Percentiles rank a stretch among this genome's conserved stretches.
Evolutionary conservation across 495 filamentous ascomycete genomes (phyloP).

Genomic region (Thermochaetoides thermophila): DNA sequence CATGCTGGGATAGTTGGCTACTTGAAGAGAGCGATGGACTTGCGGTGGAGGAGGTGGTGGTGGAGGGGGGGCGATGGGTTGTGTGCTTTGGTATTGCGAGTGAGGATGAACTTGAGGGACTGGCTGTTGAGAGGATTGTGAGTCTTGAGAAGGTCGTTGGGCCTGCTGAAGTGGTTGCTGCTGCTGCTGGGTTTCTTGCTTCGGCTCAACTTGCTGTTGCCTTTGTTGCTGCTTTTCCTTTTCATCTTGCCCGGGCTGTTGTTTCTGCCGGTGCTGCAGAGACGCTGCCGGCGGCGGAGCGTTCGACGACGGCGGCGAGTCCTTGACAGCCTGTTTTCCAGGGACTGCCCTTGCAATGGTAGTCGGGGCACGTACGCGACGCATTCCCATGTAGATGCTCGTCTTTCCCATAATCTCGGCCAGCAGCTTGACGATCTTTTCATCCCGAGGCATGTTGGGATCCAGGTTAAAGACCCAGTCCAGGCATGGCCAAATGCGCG

Average conservation of each 20-base stretch:
- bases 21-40: neutral
- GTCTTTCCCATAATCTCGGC: conserved; percentile 28
- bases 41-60: neutral
- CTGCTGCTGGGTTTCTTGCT: conserved; percentile 6
- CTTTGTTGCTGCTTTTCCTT: too few species aligned
- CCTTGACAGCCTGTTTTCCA: conserved; percentile 24
- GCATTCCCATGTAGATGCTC: conserved; percentile 25
- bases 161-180: conserved; percentile 1
- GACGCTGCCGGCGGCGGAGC: neutral
- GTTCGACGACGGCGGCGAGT: conserved; percentile 13
- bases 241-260: neutral
- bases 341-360: conserved; percentile 21
- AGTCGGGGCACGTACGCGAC: conserved; percentile 32
- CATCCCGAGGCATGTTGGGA: conserved; percentile 24
- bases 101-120: neutral
- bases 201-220: too few species aligned
- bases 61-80: neutral
- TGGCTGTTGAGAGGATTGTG: neutral
- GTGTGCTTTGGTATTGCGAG: neutral
- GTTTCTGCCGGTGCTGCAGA: neutral
- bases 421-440: conserved; percentile 26
- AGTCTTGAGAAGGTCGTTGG: conserved; percentile 1
- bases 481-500: conserved; percentile 52
- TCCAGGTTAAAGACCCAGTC: conserved; percentile 57
- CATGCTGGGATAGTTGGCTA: conserved; percentile 1